Base-by-base conservation (phyloP, 78 protist genomes). In the Capsaspora owczarzaki region DNA sequence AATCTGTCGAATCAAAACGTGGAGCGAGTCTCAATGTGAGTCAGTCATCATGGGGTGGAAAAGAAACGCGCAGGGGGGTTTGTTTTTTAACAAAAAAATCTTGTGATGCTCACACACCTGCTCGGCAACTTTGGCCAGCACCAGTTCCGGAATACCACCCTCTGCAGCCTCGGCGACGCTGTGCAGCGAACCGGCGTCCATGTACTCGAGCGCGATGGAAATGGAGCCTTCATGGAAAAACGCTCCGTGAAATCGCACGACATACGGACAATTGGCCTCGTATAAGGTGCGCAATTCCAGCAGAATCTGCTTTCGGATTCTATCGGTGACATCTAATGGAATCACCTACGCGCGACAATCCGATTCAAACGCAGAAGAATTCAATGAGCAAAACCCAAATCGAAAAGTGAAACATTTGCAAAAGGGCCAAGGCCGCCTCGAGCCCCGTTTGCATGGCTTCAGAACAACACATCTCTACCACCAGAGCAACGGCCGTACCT, bases 241-340 rank as follows among this genome's bases (percentile, higher is more conserved):
- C 14, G 91, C 94, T 66, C 88, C 94, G 78, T 85, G 78, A 40
- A 90, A 90, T 27, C 74, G 51, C 14, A 90, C 89, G 23, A 90
- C 74, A 10, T 74, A 61, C 23, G 79, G 72, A 33, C 82, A 85
- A 14, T 79, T 78, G 27, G 86, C 84, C 38, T 76, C 43, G 63
- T 90, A 83, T 2, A 86, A 77, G 29, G 93, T 85, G 31, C 85
- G 79, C 20, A 90, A 41, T 60, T 90, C 93, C 53, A 85, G 29
- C 25, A 89, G 61, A 47, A 89, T 88, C 75, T 88, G 92, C 61
- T 84, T 88, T 27, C 92, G 66, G 29, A 78, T 78, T 19, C 75
- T 81, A 56, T 83, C 88, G 60, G 85, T 84, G 51, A 88, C 82
- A 66, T 88, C 92, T 43, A 88, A 27, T 20, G 74, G 75, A 33